These are phyloP conservation scores for Aphanocladium album DNA, from an alignment of 2,329 filamentous ascomycete species.

Conservation along the genomic window DNA sequence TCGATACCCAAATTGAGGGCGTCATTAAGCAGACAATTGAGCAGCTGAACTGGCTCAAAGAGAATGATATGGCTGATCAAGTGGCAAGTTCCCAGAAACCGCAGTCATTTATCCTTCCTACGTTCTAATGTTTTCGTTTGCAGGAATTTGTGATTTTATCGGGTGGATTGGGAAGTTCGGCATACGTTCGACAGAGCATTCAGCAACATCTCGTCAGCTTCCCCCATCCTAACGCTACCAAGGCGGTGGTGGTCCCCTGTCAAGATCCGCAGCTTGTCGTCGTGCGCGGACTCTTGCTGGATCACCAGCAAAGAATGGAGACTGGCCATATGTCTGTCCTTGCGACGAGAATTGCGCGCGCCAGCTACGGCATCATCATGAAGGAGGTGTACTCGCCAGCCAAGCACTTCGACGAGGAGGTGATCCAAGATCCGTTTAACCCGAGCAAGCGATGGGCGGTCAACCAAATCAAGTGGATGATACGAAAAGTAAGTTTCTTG, in stretches of 20 bases:
- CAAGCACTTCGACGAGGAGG: constrained; percentile 31
- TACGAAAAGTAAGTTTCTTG: constrained; percentile 27
- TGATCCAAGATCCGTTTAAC: constrained; percentile 29
- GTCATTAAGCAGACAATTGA: constrained; percentile 35
- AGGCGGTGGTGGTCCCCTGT: constrained; percentile 36
- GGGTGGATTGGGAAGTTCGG: constrained; percentile 41
- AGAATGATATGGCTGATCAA: constrained; percentile 26
- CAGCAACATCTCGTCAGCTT: constrained; percentile 30
- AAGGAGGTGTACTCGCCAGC: constrained; percentile 31
- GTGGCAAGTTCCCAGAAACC: constrained; percentile 25
- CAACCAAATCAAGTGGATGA: constrained; percentile 39
- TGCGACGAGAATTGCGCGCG: constrained; percentile 34
- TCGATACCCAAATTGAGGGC: constrained; percentile 36
- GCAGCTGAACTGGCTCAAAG: constrained; percentile 35
- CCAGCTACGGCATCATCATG: constrained; percentile 39
- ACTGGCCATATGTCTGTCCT: constrained; percentile 38
- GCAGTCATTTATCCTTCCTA: no score
- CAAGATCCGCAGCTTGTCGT: constrained; percentile 52
- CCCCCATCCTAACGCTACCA: constrained; percentile 30
- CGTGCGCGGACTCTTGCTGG: constrained; percentile 47
- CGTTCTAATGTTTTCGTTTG: not conserved
- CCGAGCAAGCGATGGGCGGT: constrained; percentile 32
- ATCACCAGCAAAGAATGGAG: constrained; percentile 44
- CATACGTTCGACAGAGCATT: constrained; percentile 39
- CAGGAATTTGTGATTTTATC: constrained; percentile 40